A percentile compares a stretch with the other conserved stretches of the same genome.
Conservation (phyloP, 352 stramenopile species). For the Vaucheria bursata region DNA sequence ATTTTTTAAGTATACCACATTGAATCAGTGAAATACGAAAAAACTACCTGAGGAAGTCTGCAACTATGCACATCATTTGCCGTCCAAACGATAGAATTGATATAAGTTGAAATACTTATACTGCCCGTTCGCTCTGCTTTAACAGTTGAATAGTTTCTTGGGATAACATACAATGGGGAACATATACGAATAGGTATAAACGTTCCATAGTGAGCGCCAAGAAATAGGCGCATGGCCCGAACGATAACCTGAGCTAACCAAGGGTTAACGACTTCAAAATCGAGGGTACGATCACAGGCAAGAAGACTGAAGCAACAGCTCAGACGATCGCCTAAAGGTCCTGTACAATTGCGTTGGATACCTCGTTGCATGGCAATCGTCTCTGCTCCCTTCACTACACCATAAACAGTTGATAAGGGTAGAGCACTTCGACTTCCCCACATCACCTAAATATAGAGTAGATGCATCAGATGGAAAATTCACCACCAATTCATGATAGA, state of each 20-base stretch:
- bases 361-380: slow-evolving; percentile 14
- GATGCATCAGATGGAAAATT: too few species aligned
- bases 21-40: neutral
- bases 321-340: slow-evolving; percentile 19
- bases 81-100: neutral
- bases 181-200: slow-evolving; percentile 20
- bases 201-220: slow-evolving; percentile 35
- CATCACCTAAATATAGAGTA: slow-evolving; percentile 36
- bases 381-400: slow-evolving; percentile 38
- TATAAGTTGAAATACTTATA: neutral
- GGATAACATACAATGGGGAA: slow-evolving; percentile 19
- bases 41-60: neutral
- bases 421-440: slow-evolving; percentile 27
- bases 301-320: slow-evolving; percentile 31
- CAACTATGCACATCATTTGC: neutral
- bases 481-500: too few species aligned
- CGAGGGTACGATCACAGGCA: slow-evolving; percentile 24
- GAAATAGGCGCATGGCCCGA: slow-evolving; percentile 29
- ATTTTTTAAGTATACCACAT: neutral
- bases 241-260: slow-evolving; percentile 34
- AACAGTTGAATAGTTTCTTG: neutral
- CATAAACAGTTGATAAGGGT: slow-evolving; percentile 23
- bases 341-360: neutral
- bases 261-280: slow-evolving; percentile 42
- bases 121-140: neutral